Percentiles rank a stretch among this genome's conserved stretches.
These are phyloP conservation scores for Apiospora malaysiana DNA, from an alignment of 2,329 filamentous ascomycete genomes.

Conservation along the genomic window DNA sequence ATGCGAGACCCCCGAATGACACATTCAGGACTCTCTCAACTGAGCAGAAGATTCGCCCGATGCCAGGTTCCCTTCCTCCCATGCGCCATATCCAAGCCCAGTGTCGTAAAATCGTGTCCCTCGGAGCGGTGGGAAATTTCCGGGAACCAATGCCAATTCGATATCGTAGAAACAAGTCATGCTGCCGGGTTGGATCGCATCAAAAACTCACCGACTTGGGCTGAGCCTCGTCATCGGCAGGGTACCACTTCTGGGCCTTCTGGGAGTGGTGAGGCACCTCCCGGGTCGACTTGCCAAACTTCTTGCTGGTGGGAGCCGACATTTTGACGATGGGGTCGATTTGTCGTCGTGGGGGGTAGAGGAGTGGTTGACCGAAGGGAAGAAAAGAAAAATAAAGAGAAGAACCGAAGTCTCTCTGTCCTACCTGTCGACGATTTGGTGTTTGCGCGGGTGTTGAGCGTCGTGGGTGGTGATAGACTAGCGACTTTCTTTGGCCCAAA, in stretches of 20 bases:
- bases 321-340: slow-evolving; percentile 61
- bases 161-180: slow-evolving; percentile 19
- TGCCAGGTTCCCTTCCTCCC: neutral
- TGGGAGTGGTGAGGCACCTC: slow-evolving; percentile 84
- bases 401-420: slow-evolving; percentile 21
- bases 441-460: slow-evolving; percentile 15
- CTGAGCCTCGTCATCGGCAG: slow-evolving; percentile 86
- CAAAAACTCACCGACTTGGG: slow-evolving; percentile 89
- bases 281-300: slow-evolving; percentile 96
- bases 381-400: slow-evolving; percentile 21
- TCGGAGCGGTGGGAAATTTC: slow-evolving; percentile 3
- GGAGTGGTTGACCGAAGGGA: slow-evolving; percentile 30
- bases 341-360: slow-evolving; percentile 38
- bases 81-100: neutral
- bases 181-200: slow-evolving; percentile 31
- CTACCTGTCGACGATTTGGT: slow-evolving; percentile 17
- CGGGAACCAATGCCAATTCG: slow-evolving; percentile 18
- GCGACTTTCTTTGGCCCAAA: slow-evolving; percentile 5
- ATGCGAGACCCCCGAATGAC: neutral
- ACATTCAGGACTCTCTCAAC: neutral
- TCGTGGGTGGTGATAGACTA: slow-evolving; percentile 13
- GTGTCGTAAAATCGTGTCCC: slow-evolving; percentile 5
- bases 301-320: slow-evolving; percentile 82
- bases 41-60: neutral
- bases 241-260: slow-evolving; percentile 99